Evolutionary conservation across 768 basidiomycete species (phyloP).

Genomic region (Amanita thiersii): DNA sequence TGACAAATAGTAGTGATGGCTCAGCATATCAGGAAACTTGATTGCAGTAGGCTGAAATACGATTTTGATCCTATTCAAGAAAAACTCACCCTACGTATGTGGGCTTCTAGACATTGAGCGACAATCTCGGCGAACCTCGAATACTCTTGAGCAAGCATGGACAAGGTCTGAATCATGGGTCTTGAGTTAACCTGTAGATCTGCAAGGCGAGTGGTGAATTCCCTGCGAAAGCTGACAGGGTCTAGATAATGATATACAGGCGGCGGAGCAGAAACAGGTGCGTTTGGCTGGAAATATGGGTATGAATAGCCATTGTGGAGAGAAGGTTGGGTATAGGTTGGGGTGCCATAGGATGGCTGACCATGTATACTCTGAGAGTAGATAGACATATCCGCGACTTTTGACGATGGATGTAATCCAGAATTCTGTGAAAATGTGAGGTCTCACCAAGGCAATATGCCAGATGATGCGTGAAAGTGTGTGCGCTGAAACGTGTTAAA

Average conservation of each 20-base stretch:
- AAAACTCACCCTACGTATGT: slow-evolving; percentile 82
- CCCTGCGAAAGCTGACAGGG: slow-evolving; percentile 68
- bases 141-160: slow-evolving; percentile 88
- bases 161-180: slow-evolving; percentile 87
- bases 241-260: slow-evolving; percentile 42
- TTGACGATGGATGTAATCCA: slow-evolving; percentile 10
- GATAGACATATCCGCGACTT: slow-evolving; percentile 43
- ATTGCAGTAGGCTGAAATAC: slow-evolving; percentile 10
- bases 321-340: slow-evolving; percentile 37
- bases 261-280: slow-evolving; percentile 27
- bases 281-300: slow-evolving; percentile 26
- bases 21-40: slow-evolving; percentile 15
- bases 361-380: slow-evolving; percentile 59
- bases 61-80: slow-evolving; percentile 10
- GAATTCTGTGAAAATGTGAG: background rate
- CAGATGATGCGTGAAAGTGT: slow-evolving; percentile 15
- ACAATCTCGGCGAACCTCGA: slow-evolving; percentile 72
- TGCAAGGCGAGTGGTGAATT: slow-evolving; percentile 64
- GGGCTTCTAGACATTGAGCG: slow-evolving; percentile 73
- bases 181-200: slow-evolving; percentile 92
- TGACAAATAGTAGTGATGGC: slow-evolving; percentile 14
- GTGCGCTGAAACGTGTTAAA: slow-evolving; percentile 20
- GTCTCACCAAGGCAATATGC: slow-evolving; percentile 9
- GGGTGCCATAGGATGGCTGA: slow-evolving; percentile 43
- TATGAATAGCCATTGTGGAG: slow-evolving; percentile 34